phyloP scores from a whole-genome alignment of 2,329 filamentous ascomycete species.

The Cladosporium velox region DNA sequence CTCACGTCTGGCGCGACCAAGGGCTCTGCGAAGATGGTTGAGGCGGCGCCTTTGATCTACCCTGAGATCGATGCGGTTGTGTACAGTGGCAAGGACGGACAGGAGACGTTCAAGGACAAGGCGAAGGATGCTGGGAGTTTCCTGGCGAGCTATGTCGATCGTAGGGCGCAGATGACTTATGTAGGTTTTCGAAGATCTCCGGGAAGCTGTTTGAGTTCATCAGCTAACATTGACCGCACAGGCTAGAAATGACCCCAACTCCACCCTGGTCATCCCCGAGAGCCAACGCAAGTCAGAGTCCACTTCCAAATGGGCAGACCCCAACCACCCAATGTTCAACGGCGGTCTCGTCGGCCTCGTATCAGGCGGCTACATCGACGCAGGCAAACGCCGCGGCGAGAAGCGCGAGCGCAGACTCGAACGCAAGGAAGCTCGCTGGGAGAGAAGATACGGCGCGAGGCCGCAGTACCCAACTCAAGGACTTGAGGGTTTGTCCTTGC shows the following conservation, averaged over 20 bases:
- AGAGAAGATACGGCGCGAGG: conserved; percentile 20
- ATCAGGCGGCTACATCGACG: conserved; percentile 48
- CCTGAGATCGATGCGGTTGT: conserved; percentile 44
- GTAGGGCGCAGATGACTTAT: conserved; percentile 50
- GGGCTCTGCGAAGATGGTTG: conserved; percentile 47
- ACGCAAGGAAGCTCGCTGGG: conserved; percentile 21
- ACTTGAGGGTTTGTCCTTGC: not conserved
- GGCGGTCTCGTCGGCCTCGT: conserved; percentile 51
- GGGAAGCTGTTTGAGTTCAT: not conserved
- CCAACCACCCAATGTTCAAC: conserved; percentile 53
- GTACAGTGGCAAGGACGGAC: conserved; percentile 21
- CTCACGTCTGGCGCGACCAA: conserved; percentile 42
- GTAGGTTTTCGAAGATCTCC: conserved; percentile 31
- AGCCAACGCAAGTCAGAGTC: conserved; percentile 46
- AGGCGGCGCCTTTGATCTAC: conserved; percentile 54
- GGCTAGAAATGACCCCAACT: conserved; percentile 45
- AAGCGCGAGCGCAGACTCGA: conserved; percentile 21
- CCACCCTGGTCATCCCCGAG: conserved; percentile 39
- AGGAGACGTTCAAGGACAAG: conserved; percentile 34
- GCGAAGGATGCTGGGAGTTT: conserved; percentile 39
- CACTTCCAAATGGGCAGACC: conserved; percentile 54
- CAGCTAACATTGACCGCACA: conserved; percentile 33
- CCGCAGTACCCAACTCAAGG: not conserved
- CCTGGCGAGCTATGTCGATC: conserved; percentile 54
- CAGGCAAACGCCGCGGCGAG: conserved; percentile 20